Percentiles rank a stretch among this genome's conserved stretches.
Conservation (phyloP, 345 rosid genomes). For the Eucalyptus leucophloia region DNA sequence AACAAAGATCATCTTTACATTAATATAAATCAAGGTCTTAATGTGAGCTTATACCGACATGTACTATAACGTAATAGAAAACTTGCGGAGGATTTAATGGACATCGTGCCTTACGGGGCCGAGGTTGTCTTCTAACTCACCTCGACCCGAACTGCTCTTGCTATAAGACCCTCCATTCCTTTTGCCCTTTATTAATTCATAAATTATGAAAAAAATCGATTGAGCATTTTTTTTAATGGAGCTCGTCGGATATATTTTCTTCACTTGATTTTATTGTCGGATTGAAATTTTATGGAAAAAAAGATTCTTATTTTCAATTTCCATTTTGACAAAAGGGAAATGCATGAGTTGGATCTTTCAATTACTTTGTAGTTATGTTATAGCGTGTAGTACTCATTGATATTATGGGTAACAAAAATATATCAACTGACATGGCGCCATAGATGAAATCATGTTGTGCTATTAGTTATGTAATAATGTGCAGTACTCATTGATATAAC, state of each 20-base stretch:
- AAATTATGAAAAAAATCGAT: not conserved
- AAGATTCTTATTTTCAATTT: not conserved
- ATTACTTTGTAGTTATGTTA: too few relatives aligned
- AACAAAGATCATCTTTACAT: too few relatives aligned
- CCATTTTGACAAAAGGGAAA: not conserved
- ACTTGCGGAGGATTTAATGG: too few relatives aligned
- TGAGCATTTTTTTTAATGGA: too few relatives aligned
- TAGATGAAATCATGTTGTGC: not conserved
- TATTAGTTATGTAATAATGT: not conserved
- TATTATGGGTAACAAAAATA: too few relatives aligned
- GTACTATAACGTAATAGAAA: too few relatives aligned
- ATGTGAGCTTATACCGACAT: too few relatives aligned
- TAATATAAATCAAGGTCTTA: too few relatives aligned
- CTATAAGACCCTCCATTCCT: not conserved
- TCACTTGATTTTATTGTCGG: not conserved
- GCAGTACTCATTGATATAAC: not conserved
- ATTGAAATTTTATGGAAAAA: not conserved
- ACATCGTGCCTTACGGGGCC: too few relatives aligned
- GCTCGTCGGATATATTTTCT: accelerated
- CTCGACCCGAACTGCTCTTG: not conserved
- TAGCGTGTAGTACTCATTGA: too few relatives aligned
- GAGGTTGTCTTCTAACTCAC: not conserved
- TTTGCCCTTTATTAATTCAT: not conserved
- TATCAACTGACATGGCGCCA: too few relatives aligned
- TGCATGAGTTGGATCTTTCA: not conserved